phyloP scores from a whole-genome alignment of 208 protist genomes.

The Acanthamoeba healyi region DNA sequence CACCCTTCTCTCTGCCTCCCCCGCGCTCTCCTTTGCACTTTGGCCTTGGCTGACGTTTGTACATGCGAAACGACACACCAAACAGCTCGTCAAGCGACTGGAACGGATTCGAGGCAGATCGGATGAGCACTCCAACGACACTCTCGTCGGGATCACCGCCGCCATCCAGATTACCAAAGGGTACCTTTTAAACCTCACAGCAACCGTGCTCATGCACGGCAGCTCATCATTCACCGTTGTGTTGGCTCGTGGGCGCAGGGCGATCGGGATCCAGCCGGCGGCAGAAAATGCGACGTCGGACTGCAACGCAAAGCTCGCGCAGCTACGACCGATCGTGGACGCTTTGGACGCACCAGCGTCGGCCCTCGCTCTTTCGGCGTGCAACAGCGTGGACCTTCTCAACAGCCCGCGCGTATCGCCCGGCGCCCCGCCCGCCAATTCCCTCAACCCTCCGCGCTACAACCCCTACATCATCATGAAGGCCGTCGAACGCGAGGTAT shows the following conservation, averaged over 20 bases:
- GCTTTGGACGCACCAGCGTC: neutral
- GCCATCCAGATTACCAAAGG: slow-evolving; percentile 47
- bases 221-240: too few species aligned
- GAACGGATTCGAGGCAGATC: slow-evolving; percentile 4
- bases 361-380: neutral
- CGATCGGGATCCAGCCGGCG: neutral
- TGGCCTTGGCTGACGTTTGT: too few species aligned
- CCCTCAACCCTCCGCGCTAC: neutral
- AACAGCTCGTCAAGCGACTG: slow-evolving; percentile 39
- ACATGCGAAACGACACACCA: neutral
- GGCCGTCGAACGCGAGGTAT: slow-evolving; percentile 35
- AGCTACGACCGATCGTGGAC: neutral
- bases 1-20: neutral
- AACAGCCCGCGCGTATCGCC: slow-evolving; percentile 30
- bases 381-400: slow-evolving; percentile 6
- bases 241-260: neutral
- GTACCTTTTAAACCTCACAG: neutral
- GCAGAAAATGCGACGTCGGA: slow-evolving; percentile 28
- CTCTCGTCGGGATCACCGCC: neutral
- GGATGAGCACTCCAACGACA: neutral
- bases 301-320: neutral
- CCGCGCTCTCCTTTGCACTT: too few species aligned
- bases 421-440: neutral
- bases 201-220: neutral
- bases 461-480: slow-evolving; percentile 60